Conservation (phyloP, 2,329 filamentous ascomycete species). For the Penicillium italicum region DNA sequence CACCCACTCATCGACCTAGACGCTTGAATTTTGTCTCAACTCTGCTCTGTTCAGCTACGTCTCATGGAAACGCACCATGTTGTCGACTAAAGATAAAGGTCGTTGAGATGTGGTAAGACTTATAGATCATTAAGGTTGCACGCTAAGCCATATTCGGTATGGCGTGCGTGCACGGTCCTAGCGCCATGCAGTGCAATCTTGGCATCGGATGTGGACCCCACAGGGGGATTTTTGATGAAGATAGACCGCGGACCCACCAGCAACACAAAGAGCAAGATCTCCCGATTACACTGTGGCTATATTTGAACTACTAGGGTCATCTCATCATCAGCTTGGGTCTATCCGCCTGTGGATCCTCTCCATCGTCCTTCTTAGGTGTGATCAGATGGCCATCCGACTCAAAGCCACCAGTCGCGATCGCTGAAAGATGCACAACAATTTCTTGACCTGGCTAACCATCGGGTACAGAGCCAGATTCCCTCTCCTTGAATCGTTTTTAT, state of each 20-base stretch:
- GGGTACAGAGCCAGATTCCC: not conserved
- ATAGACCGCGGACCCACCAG: not conserved
- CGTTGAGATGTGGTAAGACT: not conserved
- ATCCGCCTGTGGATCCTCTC: not conserved
- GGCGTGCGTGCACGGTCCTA: not conserved
- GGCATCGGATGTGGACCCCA: not conserved
- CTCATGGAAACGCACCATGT: not conserved
- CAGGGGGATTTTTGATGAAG: not conserved
- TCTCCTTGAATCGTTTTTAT: not conserved
- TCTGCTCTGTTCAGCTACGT: no score
- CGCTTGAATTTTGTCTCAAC: not conserved
- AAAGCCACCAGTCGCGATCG: not conserved
- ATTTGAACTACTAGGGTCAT: not conserved
- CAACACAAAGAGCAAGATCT: not conserved
- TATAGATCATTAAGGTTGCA: constrained; percentile 1
- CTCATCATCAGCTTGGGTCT: not conserved
- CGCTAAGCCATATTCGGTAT: not conserved
- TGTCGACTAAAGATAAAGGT: not conserved
- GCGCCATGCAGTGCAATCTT: not conserved
- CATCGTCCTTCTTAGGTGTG: not conserved
- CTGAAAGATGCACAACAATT: no score
- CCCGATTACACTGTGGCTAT: not conserved
- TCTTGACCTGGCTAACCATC: not conserved
- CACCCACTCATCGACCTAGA: no score
- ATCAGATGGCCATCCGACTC: not conserved